phyloP scores from a whole-genome alignment of 2,329 filamentous ascomycete species.

The Pseudocercospora crystallina region DNA sequence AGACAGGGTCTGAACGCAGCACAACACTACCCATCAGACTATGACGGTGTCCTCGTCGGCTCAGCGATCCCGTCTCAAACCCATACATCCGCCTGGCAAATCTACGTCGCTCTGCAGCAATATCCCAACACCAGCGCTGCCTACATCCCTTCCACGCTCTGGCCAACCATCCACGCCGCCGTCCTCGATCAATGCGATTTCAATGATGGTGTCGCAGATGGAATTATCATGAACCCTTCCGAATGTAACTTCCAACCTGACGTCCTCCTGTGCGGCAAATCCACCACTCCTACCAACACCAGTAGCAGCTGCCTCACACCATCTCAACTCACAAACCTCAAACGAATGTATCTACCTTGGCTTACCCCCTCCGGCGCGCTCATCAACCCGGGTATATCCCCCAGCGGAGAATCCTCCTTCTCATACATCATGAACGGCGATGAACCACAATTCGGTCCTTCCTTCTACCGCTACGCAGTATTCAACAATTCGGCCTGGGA shows the following conservation, averaged over 20 bases:
- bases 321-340: conserved; percentile 3
- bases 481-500: conserved; percentile 46
- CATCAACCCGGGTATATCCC: conserved; percentile 30
- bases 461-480: conserved; percentile 51
- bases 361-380: conserved; percentile 1
- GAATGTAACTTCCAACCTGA: background rate
- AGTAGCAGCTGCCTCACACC: background rate
- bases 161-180: conserved; percentile 1
- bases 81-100: conserved; percentile 9
- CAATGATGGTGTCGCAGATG: background rate
- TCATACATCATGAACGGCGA: conserved; percentile 38
- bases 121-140: conserved; percentile 2
- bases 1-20: conserved; percentile 40
- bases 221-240: conserved; percentile 5
- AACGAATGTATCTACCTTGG: conserved; percentile 9
- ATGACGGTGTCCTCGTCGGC: conserved; percentile 57
- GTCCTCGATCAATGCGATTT: conserved; percentile 6
- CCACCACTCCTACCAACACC: conserved; percentile 24
- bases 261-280: conserved; percentile 34
- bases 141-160: conserved; percentile 5
- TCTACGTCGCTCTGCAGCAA: conserved; percentile 9
- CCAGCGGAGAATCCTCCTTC: conserved; percentile 30
- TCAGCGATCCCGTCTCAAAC: conserved; percentile 5
- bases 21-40: conserved; percentile 54
- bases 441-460: conserved; percentile 33